These are phyloP conservation scores for Odonthalia washingtoniensis DNA, from an alignment of 31 red algal species.

Conservation along the genomic window DNA sequence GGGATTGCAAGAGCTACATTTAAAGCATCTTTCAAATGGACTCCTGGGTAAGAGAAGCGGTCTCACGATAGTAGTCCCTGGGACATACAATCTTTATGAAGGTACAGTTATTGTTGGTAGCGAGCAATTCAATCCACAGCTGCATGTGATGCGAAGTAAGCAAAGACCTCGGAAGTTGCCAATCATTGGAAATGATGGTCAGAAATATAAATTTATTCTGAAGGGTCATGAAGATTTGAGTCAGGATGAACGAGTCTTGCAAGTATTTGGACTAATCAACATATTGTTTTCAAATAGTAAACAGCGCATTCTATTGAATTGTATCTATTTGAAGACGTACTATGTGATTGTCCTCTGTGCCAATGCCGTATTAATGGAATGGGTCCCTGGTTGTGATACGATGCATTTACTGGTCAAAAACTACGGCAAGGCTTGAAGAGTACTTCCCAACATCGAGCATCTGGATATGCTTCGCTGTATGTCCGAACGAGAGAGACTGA, in stretches of 20 bases:
- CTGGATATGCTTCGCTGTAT: not conserved
- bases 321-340: conserved; percentile 81
- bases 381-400: not conserved
- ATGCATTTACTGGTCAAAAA: not conserved
- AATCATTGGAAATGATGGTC: conserved; percentile 92
- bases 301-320: conserved; percentile 47
- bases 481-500: not conserved
- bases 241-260: conserved; percentile 99
- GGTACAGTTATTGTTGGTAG: no score
- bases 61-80: no score
- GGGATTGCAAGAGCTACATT: no score
- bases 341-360: conserved; percentile 85
- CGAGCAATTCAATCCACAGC: conserved; percentile 73
- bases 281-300: conserved; percentile 82
- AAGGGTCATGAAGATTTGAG: conserved; percentile 99
- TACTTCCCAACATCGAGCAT: not conserved
- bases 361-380: no score
- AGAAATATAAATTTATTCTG: conserved; percentile 91
- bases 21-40: no score
- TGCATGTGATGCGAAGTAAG: conserved; percentile 68
- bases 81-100: no score
- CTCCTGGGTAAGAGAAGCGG: no score
- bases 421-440: not conserved
- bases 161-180: conserved; percentile 91
- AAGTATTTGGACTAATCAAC: conserved; percentile 96